Conservation (phyloP, 2,329 filamentous ascomycete species). For the Pseudogymnoascus sp. region DNA sequence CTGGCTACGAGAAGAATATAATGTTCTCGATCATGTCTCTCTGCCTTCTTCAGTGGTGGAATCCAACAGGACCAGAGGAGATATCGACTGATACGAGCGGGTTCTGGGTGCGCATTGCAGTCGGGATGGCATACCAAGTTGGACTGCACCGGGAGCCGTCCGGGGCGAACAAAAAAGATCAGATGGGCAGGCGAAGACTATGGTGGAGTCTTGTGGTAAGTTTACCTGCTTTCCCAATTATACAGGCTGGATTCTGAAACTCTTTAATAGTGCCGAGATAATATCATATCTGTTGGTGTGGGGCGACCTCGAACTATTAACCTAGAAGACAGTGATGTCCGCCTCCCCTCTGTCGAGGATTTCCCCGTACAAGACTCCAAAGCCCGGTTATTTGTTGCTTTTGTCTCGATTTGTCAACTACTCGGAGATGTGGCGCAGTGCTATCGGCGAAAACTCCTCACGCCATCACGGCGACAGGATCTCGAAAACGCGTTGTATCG, state of each 20-base stretch:
- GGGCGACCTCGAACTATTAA: constrained; percentile 12
- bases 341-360: constrained; percentile 10
- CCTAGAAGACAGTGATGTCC: constrained; percentile 9
- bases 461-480: background rate
- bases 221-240: background rate
- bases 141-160: constrained; percentile 38
- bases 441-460: constrained; percentile 9
- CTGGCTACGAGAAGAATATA: constrained; percentile 29
- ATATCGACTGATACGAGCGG: constrained; percentile 37
- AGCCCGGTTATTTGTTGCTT: constrained; percentile 8
- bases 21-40: constrained; percentile 29
- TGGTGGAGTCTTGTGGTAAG: constrained; percentile 39
- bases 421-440: constrained; percentile 10
- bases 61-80: constrained; percentile 30
- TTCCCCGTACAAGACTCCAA: background rate
- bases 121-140: constrained; percentile 38
- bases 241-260: background rate
- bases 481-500: constrained; percentile 22
- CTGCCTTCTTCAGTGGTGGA: constrained; percentile 32
- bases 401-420: constrained; percentile 8
- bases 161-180: constrained; percentile 26
- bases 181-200: constrained; percentile 32
- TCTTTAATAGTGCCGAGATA: constrained; percentile 30
- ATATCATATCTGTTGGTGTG: constrained; percentile 34
- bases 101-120: constrained; percentile 38